A percentile compares a stretch with the other conserved stretches of the same genome.
These are phyloP conservation scores for Talaromyces marneffei DNA, from an alignment of 2,329 filamentous ascomycete genomes.

Conservation along the genomic window DNA sequence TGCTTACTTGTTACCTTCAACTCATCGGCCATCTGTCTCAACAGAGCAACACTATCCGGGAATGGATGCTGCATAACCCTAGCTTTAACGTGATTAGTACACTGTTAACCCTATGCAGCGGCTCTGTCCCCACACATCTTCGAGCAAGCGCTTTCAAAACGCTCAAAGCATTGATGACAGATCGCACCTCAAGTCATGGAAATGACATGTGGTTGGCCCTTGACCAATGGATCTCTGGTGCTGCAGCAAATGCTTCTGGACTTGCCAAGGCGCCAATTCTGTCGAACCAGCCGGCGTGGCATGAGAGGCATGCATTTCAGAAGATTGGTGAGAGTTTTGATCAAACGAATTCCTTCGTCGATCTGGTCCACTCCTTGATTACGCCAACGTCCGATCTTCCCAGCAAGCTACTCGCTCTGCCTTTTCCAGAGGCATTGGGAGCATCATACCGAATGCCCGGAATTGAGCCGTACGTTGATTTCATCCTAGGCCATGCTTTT, in stretches of 20 bases:
- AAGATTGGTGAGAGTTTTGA: constrained; percentile 75
- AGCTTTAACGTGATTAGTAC: constrained; percentile 65
- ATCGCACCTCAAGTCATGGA: constrained; percentile 63
- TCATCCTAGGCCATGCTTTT: constrained; percentile 74
- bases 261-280: constrained; percentile 44
- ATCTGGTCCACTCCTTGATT: constrained; percentile 67
- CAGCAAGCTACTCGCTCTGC: constrained; percentile 65
- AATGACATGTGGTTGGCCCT: constrained; percentile 72
- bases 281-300: constrained; percentile 37
- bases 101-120: constrained; percentile 72
- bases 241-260: constrained; percentile 31
- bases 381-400: constrained; percentile 46
- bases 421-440: constrained; percentile 82
- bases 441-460: constrained; percentile 72
- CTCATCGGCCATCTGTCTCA: constrained; percentile 75
- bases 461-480: constrained; percentile 90
- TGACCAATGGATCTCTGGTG: constrained; percentile 71
- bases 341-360: constrained; percentile 76
- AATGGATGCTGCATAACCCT: constrained; percentile 65
- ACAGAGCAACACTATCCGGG: constrained; percentile 65
- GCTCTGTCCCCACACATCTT: constrained; percentile 67
- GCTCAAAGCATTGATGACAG: constrained; percentile 66
- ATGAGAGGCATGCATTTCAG: constrained; percentile 60
- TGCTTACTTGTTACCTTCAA: constrained; percentile 90
- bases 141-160: constrained; percentile 79